Evolutionary conservation across 2,329 filamentous ascomycete species (phyloP).

Genomic region (Curvularia eragrostidis): DNA sequence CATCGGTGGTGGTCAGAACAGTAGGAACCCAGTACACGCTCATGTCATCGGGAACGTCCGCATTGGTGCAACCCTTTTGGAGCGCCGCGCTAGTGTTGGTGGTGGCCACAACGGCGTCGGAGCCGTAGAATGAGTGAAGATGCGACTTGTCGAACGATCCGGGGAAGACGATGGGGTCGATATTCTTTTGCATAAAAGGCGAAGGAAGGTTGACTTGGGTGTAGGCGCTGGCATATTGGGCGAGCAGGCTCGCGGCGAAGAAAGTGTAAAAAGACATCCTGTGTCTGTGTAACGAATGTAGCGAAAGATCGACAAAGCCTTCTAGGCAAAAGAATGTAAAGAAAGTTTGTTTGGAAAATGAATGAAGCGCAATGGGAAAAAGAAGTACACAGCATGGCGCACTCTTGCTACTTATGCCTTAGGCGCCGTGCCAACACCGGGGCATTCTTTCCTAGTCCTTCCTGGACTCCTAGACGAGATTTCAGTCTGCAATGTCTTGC

Average conservation of each 20-base stretch:
- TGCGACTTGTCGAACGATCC: conserved; percentile 51
- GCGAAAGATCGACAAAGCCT: conserved; percentile 12
- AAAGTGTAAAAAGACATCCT: conserved; percentile 44
- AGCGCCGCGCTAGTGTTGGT: conserved; percentile 50
- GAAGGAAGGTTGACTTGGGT: conserved; percentile 44
- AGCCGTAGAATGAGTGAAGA: conserved; percentile 56
- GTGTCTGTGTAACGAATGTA: conserved; percentile 30
- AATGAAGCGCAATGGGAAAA: conserved; percentile 13
- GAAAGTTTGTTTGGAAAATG: conserved; percentile 3
- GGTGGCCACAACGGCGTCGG: conserved; percentile 51
- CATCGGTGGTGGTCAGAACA: conserved; percentile 48
- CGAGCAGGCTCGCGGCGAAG: conserved; percentile 35
- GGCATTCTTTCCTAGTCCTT: conserved; percentile 2
- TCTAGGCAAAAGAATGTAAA: conserved; percentile 2
- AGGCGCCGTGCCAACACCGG: conserved; percentile 7
- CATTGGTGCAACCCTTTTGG: conserved; percentile 54
- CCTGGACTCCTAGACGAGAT: conserved; percentile 8
- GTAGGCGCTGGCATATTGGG: conserved; percentile 40
- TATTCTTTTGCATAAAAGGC: conserved; percentile 55
- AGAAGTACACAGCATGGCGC: background rate
- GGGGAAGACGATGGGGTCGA: conserved; percentile 55
- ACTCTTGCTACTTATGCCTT: conserved; percentile 8
- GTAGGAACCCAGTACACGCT: conserved; percentile 58
- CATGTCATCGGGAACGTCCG: conserved; percentile 57
- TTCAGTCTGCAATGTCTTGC: conserved; percentile 9